Evolutionary conservation across 805 yeast species (phyloP).

Genomic region (Hanseniaspora thailandica): DNA sequence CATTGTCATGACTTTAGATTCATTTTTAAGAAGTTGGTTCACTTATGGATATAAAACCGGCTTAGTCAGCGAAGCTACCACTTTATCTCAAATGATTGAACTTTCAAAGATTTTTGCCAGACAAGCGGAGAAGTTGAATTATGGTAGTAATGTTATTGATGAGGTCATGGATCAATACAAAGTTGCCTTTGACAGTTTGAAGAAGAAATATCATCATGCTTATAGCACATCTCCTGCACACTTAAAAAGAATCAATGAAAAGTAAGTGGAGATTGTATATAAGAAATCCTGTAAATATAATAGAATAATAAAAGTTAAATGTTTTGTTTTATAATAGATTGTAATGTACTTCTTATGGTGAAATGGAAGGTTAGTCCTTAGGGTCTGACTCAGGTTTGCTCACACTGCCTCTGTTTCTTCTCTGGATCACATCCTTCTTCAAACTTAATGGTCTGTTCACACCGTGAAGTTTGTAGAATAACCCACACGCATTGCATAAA

Average conservation of each 20-base stretch:
- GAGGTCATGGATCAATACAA: background rate
- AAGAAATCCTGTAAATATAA: no score
- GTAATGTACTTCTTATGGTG: no score
- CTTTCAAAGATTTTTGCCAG: background rate
- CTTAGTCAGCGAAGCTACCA: background rate
- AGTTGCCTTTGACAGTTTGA: background rate
- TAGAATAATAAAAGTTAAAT: no score
- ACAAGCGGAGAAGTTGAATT: background rate
- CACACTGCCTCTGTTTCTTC: conserved; percentile 50
- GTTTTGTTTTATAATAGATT: no score
- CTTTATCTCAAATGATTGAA: no score
- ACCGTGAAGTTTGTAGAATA: conserved; percentile 82
- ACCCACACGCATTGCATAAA: conserved; percentile 89
- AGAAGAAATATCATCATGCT: no score
- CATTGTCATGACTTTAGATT: background rate
- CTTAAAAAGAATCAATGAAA: background rate
- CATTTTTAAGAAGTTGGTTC: background rate
- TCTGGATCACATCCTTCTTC: conserved; percentile 84
- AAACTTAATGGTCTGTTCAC: conserved; percentile 80
- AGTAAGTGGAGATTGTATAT: background rate
- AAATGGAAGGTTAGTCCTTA: background rate
- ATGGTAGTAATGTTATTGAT: no score
- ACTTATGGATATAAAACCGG: background rate
- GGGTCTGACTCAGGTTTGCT: background rate
- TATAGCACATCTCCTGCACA: no score